phyloP scores from a whole-genome alignment of 1,139 yeast species.

The Eremothecium cymbalariae region DNA sequence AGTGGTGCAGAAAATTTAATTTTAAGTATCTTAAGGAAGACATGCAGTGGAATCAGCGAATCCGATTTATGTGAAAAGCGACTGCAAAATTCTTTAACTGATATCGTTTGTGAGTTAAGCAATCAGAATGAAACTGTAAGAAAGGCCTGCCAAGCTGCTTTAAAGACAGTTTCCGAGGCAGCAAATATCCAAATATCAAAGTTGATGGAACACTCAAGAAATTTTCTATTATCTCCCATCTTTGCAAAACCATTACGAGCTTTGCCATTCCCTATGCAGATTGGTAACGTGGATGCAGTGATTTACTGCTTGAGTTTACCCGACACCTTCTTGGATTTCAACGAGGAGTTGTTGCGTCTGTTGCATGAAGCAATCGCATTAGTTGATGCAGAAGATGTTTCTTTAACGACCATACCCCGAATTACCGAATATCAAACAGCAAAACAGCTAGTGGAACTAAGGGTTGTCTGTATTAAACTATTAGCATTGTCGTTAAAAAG shows the following conservation, averaged over 20 bases:
- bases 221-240: constrained; percentile 77
- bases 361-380: constrained; percentile 85
- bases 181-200: constrained; percentile 63
- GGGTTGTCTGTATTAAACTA: constrained; percentile 82
- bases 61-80: constrained; percentile 55
- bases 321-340: constrained; percentile 72
- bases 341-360: constrained; percentile 78
- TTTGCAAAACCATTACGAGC: constrained; percentile 96
- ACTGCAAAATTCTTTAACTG: constrained; percentile 77
- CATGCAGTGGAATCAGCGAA: constrained; percentile 34
- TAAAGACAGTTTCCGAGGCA: constrained; percentile 59
- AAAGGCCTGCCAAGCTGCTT: constrained; percentile 68
- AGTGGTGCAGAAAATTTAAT: constrained; percentile 63
- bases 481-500: constrained; percentile 77
- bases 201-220: constrained; percentile 75
- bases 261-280: constrained; percentile 96
- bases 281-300: constrained; percentile 94
- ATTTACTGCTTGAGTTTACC: constrained; percentile 80
- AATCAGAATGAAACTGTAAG: constrained; percentile 81
- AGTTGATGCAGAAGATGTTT: constrained; percentile 97
- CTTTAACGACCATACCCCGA: constrained; percentile 79
- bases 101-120: constrained; percentile 84
- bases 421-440: constrained; percentile 81
- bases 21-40: constrained; percentile 42
- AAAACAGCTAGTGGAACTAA: constrained; percentile 72